Evolutionary conservation across 352 stramenopile species (phyloP).

Genomic region (Globisporangium cederbergense): DNA sequence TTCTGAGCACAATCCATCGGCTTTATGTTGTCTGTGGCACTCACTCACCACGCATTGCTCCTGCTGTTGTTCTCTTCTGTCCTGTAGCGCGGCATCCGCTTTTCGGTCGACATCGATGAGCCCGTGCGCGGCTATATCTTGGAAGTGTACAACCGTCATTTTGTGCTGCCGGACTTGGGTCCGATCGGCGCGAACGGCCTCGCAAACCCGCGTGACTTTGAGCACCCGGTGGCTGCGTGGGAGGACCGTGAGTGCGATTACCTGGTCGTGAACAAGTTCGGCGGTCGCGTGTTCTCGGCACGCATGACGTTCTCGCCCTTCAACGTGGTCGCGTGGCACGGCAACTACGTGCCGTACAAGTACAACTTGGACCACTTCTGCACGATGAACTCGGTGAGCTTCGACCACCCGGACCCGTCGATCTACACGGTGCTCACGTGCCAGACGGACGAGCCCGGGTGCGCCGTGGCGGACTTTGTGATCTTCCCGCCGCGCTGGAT

Average conservation of each 20-base stretch:
- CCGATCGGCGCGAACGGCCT: conserved; percentile 96
- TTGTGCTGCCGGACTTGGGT: conserved; percentile 92
- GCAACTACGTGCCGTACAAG: conserved; percentile 97
- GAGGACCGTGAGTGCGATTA: conserved; percentile 84
- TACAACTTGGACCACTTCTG: conserved; percentile 96
- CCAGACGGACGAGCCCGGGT: conserved; percentile 90
- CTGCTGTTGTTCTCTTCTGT: no score
- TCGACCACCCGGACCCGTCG: conserved; percentile 95
- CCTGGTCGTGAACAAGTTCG: conserved; percentile 86
- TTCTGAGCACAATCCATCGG: not conserved
- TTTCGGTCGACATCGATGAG: conserved; percentile 86
- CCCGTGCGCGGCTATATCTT: conserved; percentile 92
- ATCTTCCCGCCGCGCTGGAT: conserved; percentile 97
- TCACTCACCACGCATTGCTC: not conserved
- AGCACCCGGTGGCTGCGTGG: conserved; percentile 87
- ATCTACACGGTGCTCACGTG: conserved; percentile 98
- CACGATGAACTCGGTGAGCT: conserved; percentile 94
- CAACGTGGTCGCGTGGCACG: conserved; percentile 98
- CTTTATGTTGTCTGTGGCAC: not conserved
- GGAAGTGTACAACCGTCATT: conserved; percentile 95
- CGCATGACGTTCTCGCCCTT: conserved; percentile 89
- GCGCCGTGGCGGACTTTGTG: conserved; percentile 95
- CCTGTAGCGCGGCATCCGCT: conserved; percentile 88
- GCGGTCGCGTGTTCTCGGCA: conserved; percentile 86
- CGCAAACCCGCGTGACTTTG: conserved; percentile 95